Conservation (phyloP, 148 eudicot species). For the Diospyros kaki region DNA sequence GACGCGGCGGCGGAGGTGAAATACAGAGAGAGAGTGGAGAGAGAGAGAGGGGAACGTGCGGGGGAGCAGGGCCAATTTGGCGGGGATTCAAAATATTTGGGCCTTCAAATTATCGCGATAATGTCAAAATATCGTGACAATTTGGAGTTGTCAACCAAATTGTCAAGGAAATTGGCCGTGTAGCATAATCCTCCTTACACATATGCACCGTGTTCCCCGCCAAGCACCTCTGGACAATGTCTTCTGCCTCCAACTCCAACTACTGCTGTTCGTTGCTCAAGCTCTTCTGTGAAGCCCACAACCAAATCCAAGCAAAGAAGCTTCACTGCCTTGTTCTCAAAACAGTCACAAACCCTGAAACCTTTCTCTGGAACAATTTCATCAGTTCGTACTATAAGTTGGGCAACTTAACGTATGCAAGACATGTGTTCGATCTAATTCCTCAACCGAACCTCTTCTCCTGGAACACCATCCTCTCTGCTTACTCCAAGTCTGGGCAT, state of each 20-base stretch:
- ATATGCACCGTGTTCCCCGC: constrained; percentile 23
- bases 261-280: constrained; percentile 64
- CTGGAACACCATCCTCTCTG: constrained; percentile 76
- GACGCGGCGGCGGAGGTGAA: no score
- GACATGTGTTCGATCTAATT: constrained; percentile 76
- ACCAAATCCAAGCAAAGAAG: constrained; percentile 44
- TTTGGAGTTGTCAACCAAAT: no score
- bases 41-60: no score
- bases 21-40: no score
- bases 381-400: constrained; percentile 33
- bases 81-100: no score
- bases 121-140: no score
- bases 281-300: constrained; percentile 53
- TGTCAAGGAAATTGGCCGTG: no score
- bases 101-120: no score
- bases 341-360: constrained; percentile 42
- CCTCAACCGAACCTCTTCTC: constrained; percentile 61
- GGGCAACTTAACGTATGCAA: constrained; percentile 44
- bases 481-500: constrained; percentile 54
- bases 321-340: constrained; percentile 58
- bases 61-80: no score
- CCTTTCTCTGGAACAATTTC: constrained; percentile 57
- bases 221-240: constrained; percentile 29
- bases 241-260: constrained; percentile 38
- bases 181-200: no score